Evolutionary conservation across 108 stramenopile species (phyloP), one percentile per base, ranked within the genome.

Genomic region (Seminavis robusta): DNA sequence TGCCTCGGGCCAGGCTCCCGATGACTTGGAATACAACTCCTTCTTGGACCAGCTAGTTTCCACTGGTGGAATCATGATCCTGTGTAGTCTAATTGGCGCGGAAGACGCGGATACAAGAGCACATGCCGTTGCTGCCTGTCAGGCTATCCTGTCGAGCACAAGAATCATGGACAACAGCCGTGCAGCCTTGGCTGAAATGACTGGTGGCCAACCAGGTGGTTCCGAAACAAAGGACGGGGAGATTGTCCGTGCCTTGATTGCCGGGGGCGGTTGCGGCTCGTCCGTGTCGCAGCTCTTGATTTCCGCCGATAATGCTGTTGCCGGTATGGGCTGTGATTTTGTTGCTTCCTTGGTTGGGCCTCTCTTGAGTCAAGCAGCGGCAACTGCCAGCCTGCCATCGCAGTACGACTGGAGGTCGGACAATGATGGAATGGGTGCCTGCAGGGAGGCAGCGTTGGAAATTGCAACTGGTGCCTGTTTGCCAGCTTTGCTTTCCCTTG

Each of bases 21-120:
- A 44, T 2, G 45, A 32, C 0, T 38, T 63, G 7, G 51, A 47
- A 32, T 92, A 92, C 55, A 75, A 81, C 46, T 81, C 83, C 9
- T 78, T 92, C 52, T 61, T 82, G 24, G 63, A 70, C 20, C 65
- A 82, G 31, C 53, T 92, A 24, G 73, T 86, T 9, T 68, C 68
- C 1, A 77, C 81, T 0, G 86, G 90, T 9, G 90, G 90, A 23
- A 56, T 86, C 23, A 81, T 85, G 84, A 88, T 92, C 39, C 60
- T 92, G 54, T 83, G 80, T 34, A 83, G 79, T 40, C 70, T 87
- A 4, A 56, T 88, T 33, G 66, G 63, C 4, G 65, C 80, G 4
- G 86, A 92, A 19, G 90, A 92, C 65, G 61, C 81, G 9, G 90
- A 92, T 39, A 88, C 86, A 3, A 65, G 90, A 25, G 71, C 81